A percentile compares a stretch with the other conserved stretches of the same genome.
Evolutionary conservation across 768 basidiomycete species (phyloP).

Genomic region (Leccinum ochraceum): DNA sequence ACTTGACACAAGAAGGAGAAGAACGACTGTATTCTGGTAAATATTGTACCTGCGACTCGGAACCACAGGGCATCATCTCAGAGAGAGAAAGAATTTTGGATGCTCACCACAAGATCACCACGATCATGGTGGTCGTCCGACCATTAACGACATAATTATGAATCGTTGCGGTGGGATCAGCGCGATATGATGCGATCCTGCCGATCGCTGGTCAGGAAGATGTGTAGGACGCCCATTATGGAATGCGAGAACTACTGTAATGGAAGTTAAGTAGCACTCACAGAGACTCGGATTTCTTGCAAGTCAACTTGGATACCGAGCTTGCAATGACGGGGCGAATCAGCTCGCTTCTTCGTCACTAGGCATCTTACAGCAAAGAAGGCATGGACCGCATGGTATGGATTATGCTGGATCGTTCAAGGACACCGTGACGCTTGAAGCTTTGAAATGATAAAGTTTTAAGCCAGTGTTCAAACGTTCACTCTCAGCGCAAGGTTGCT

Average conservation of each 20-base stretch:
- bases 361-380: background rate
- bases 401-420: background rate
- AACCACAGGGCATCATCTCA: background rate
- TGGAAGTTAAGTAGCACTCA: background rate
- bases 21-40: background rate
- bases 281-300: background rate
- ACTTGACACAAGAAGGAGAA: background rate
- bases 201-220: background rate
- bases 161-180: background rate
- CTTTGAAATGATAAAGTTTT: background rate
- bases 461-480: background rate
- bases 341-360: background rate
- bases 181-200: background rate
- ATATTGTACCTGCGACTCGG: background rate
- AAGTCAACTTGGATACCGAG: background rate
- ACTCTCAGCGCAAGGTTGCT: background rate
- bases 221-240: background rate
- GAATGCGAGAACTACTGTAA: background rate
- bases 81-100: background rate
- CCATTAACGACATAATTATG: background rate
- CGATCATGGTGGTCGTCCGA: background rate
- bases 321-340: background rate
- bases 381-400: background rate
- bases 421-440: background rate
- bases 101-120: background rate